A percentile compares a stretch with the other conserved stretches of the same genome.
Evolutionary conservation across 2,329 filamentous ascomycete species (phyloP).

Genomic region (Sphaerostilbella broomeana): DNA sequence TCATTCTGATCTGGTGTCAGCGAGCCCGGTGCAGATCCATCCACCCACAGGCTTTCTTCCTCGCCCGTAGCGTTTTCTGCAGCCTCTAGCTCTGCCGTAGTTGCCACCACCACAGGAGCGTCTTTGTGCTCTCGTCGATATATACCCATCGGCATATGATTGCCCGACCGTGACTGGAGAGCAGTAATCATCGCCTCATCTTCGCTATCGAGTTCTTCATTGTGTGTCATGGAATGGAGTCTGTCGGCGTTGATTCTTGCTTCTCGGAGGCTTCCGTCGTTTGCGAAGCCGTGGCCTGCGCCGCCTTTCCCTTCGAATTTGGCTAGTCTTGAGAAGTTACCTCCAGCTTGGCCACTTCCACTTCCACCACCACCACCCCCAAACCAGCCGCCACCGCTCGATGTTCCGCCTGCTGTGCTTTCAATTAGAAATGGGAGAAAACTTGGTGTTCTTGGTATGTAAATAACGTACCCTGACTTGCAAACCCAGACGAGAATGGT

Average conservation of each 20-base stretch:
- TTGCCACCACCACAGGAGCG: slow-evolving; percentile 46
- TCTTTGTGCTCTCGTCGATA: slow-evolving; percentile 49
- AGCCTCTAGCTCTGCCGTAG: slow-evolving; percentile 51
- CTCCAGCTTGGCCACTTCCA: slow-evolving; percentile 22
- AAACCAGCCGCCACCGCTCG: slow-evolving; percentile 25
- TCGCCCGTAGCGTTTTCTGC: slow-evolving; percentile 39
- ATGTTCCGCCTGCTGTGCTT: slow-evolving; percentile 16
- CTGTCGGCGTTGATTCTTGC: slow-evolving; percentile 51
- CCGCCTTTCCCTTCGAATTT: slow-evolving; percentile 35
- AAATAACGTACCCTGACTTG: slow-evolving; percentile 18
- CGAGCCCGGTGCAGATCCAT: slow-evolving; percentile 26
- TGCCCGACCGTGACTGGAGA: slow-evolving; percentile 25
- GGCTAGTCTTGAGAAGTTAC: slow-evolving; percentile 21
- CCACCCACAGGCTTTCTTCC: slow-evolving; percentile 42
- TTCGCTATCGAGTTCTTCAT: slow-evolving; percentile 41
- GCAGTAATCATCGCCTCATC: slow-evolving; percentile 36
- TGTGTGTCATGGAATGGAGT: slow-evolving; percentile 38
- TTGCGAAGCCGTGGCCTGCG: slow-evolving; percentile 33
- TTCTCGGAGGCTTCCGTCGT: slow-evolving; percentile 30
- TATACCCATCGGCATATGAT: slow-evolving; percentile 49
- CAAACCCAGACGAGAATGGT: slow-evolving; percentile 31
- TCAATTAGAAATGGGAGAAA: slow-evolving; percentile 1
- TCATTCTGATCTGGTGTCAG: slow-evolving; percentile 26
- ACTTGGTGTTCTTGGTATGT: slow-evolving; percentile 8
- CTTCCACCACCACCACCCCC: slow-evolving; percentile 26